phyloP scores from a whole-genome alignment of 768 basidiomycete genomes.

The Fomitopsis pulvina region DNA sequence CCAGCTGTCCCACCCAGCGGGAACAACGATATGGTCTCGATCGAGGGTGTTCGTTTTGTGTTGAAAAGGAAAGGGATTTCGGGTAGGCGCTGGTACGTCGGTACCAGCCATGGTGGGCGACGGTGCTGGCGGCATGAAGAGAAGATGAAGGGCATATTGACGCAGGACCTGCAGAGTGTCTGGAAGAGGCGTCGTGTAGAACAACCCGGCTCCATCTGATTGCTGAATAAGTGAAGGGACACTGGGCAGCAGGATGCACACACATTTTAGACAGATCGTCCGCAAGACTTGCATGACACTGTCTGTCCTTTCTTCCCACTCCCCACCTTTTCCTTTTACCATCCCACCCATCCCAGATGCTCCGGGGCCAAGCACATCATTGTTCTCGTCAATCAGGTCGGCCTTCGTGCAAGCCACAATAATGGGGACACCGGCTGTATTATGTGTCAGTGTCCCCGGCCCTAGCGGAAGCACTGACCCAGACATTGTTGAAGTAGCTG shows the following conservation, averaged over 20 bases:
- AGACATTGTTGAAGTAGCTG: constrained; percentile 54
- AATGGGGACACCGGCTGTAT: constrained; percentile 79
- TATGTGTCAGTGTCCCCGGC: constrained; percentile 81
- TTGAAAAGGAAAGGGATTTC: constrained; percentile 81
- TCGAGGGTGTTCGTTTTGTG: constrained; percentile 90
- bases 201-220: constrained; percentile 66
- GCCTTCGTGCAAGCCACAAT: constrained; percentile 90
- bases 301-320: constrained; percentile 95
- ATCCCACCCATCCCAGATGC: constrained; percentile 82
- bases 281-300: constrained; percentile 93
- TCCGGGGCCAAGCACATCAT: constrained; percentile 62
- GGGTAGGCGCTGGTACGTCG: constrained; percentile 41
- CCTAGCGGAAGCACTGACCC: constrained; percentile 77
- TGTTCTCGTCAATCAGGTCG: constrained; percentile 82
- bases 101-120: constrained; percentile 28
- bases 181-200: constrained; percentile 85
- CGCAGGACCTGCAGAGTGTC: constrained; percentile 68
- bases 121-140: constrained; percentile 70
- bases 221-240: background rate
- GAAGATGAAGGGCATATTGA: constrained; percentile 76
- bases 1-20: constrained; percentile 98
- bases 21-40: constrained; percentile 86
- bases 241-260: constrained; percentile 27
- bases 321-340: constrained; percentile 87
- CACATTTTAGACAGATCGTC: constrained; percentile 88